These are phyloP conservation scores for Breynia disticha DNA, from an alignment of 441 rosid genomes.

Conservation along the genomic window DNA sequence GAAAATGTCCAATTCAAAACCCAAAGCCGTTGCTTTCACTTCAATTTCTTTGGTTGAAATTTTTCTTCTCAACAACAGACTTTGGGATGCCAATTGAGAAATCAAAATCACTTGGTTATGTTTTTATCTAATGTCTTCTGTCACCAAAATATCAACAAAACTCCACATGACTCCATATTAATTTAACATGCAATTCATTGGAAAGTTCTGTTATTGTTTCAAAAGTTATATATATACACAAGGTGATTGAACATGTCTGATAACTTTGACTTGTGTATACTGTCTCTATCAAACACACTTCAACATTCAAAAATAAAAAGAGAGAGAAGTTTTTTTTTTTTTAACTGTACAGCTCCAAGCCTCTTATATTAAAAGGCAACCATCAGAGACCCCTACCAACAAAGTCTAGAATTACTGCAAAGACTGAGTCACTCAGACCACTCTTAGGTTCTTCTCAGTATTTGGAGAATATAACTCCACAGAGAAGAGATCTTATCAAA, in stretches of 20 bases:
- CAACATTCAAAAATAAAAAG: too few species aligned
- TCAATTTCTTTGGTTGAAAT: slow-evolving; percentile 12
- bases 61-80: slow-evolving; percentile 11
- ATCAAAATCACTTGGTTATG: not conserved
- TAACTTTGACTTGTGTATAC: slow-evolving; percentile 33
- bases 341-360: not conserved
- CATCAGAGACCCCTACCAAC: not conserved
- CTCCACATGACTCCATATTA: too few species aligned
- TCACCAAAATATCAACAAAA: too few species aligned
- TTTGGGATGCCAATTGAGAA: slow-evolving; percentile 30
- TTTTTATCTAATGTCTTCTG: too few species aligned
- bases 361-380: not conserved
- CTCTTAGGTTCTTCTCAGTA: not conserved
- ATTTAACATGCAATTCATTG: slow-evolving; percentile 2
- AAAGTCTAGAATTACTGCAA: not conserved
- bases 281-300: not conserved
- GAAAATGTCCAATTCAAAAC: slow-evolving; percentile 31
- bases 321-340: too few species aligned
- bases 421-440: too few species aligned
- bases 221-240: not conserved
- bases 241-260: slow-evolving; percentile 21
- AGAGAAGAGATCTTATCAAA: not conserved
- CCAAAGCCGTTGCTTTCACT: slow-evolving; percentile 18
- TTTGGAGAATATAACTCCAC: not conserved
- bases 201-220: slow-evolving; percentile 23